Percentiles rank a stretch among this genome's conserved stretches.
Evolutionary conservation across 805 yeast genomes (phyloP).

Genomic region (Starmerella bombi): DNA sequence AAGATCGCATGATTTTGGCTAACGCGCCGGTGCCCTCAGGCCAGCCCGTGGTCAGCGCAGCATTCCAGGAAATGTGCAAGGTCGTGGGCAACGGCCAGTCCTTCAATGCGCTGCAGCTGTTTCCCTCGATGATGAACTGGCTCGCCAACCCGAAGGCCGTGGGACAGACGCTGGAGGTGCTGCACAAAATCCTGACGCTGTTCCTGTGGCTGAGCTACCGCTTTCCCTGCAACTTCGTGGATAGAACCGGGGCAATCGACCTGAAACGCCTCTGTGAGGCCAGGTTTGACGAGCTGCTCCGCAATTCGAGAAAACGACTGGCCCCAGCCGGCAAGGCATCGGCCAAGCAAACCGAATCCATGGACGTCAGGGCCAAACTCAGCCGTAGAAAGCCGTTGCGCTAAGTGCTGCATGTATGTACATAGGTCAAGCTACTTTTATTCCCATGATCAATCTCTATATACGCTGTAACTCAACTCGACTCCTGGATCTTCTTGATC

Average conservation of each 20-base stretch:
- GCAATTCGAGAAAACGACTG: slow-evolving; percentile 8
- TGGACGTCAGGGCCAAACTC: neutral
- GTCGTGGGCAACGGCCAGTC: slow-evolving; percentile 46
- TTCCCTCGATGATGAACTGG: slow-evolving; percentile 10
- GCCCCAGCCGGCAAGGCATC: neutral
- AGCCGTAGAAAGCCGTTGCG: no score
- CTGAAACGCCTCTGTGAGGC: slow-evolving; percentile 57
- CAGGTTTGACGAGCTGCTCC: slow-evolving; percentile 36
- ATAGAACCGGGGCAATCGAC: slow-evolving; percentile 58
- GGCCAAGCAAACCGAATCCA: neutral
- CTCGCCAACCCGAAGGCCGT: slow-evolving; percentile 1
- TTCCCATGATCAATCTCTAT: no score
- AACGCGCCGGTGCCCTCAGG: slow-evolving; percentile 45
- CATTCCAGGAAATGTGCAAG: slow-evolving; percentile 36
- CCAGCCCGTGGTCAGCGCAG: slow-evolving; percentile 29
- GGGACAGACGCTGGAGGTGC: slow-evolving; percentile 38
- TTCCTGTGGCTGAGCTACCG: slow-evolving; percentile 81
- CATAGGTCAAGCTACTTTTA: no score
- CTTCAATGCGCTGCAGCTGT: slow-evolving; percentile 43
- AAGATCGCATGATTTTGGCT: slow-evolving; percentile 44
- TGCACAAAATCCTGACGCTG: slow-evolving; percentile 53
- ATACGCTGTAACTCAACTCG: no score
- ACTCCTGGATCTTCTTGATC: slow-evolving; percentile 1
- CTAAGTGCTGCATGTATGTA: no score
- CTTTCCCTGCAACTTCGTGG: slow-evolving; percentile 70